Evolutionary conservation across 2,329 filamentous ascomycete species (phyloP).

Genomic region (Arthrobotrys conoides): DNA sequence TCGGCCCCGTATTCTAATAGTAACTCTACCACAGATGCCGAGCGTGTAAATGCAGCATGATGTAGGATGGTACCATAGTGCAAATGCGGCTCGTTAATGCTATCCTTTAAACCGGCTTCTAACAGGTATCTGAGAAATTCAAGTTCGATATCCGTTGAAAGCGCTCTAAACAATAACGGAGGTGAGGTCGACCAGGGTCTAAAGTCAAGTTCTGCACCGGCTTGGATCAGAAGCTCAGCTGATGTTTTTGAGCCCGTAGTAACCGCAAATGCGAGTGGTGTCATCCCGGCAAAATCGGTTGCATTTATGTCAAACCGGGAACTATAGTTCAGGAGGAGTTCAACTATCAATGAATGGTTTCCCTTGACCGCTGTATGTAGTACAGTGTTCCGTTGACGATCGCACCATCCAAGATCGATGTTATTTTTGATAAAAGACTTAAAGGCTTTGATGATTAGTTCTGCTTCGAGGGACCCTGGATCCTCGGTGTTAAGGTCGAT

Average conservation of each 20-base stretch:
- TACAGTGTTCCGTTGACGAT: not conserved
- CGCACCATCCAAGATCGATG: not conserved
- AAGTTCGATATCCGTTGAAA: not conserved
- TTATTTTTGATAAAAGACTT: not conserved
- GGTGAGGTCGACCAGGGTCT: not conserved
- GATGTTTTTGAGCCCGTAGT: not conserved
- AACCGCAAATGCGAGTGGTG: not conserved
- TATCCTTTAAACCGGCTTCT: not conserved
- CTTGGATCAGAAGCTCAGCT: not conserved
- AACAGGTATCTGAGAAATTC: not conserved
- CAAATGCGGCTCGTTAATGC: not conserved
- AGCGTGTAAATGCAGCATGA: slow-evolving; percentile 1
- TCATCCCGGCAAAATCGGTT: not conserved
- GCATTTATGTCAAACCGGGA: not conserved
- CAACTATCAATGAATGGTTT: not conserved
- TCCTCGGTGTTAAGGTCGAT: not conserved
- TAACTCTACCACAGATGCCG: not conserved
- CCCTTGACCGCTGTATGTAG: not conserved
- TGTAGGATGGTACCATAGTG: slow-evolving; percentile 2
- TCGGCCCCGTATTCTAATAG: slow-evolving; percentile 14
- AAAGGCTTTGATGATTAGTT: slow-evolving; percentile 3
- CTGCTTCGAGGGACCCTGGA: not conserved
- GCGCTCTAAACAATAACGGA: not conserved
- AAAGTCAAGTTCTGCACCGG: slow-evolving; percentile 6
- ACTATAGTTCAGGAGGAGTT: not conserved